Conservation (phyloP, 129 eudicot genomes). For the Oenanthe sinensis region DNA sequence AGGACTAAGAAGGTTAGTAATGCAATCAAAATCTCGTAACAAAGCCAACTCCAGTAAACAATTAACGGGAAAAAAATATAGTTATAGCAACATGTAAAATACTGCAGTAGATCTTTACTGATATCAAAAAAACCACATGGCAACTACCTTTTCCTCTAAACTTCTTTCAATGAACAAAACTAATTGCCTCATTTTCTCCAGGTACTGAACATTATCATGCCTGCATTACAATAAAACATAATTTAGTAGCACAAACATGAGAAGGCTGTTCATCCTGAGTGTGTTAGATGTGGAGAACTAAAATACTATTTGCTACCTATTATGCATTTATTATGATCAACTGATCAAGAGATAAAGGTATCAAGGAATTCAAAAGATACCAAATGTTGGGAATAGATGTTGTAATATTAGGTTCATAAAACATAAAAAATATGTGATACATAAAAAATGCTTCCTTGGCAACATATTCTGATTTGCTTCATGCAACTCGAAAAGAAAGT, state of each 20-base stretch:
- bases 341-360: neutral
- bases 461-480: neutral
- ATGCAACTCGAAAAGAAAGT: conserved; percentile 13
- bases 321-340: neutral
- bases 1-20: neutral
- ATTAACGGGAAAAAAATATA: neutral
- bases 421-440: neutral
- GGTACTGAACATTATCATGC: conserved; percentile 80
- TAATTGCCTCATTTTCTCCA: conserved; percentile 86
- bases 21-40: neutral
- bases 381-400: neutral
- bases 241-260: conserved; percentile 13
- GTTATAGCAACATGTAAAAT: neutral
- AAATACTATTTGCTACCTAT: neutral
- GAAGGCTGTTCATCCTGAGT: neutral
- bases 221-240: conserved; percentile 35
- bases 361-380: neutral
- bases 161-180: conserved; percentile 84
- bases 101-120: neutral
- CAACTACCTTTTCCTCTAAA: conserved; percentile 73
- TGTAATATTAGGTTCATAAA: neutral
- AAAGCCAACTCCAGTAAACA: neutral
- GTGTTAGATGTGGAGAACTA: neutral
- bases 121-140: conserved; percentile 1
- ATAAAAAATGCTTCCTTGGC: neutral